phyloP scores from a whole-genome alignment of 805 yeast genomes.

The Starmerella ratchasimensis region DNA sequence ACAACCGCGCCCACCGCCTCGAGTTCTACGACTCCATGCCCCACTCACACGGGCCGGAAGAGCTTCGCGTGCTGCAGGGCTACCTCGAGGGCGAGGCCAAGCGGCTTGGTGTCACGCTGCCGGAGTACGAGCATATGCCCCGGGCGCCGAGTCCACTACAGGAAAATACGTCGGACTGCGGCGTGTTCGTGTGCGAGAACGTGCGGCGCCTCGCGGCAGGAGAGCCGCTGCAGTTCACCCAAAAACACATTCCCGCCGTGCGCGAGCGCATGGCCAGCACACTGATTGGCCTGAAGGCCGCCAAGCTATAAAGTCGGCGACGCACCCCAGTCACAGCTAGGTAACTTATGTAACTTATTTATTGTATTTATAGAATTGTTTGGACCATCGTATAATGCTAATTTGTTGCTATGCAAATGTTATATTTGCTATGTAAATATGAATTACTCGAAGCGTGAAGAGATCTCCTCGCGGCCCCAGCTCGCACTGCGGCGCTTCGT shows the following conservation, averaged over 20 bases:
- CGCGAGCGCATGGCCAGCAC: slow-evolving; percentile 50
- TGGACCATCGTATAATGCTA: too few relatives aligned
- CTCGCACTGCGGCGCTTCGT: neutral
- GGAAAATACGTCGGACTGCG: slow-evolving; percentile 84
- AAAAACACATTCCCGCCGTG: slow-evolving; percentile 52
- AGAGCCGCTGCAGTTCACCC: slow-evolving; percentile 40
- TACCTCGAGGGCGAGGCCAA: slow-evolving; percentile 60
- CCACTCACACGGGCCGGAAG: slow-evolving; percentile 24
- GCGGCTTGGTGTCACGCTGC: slow-evolving; percentile 29
- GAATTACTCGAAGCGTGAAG: neutral
- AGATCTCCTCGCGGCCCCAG: neutral
- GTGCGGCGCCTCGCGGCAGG: slow-evolving; percentile 48
- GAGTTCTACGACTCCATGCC: slow-evolving; percentile 65
- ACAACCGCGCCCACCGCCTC: slow-evolving; percentile 45
- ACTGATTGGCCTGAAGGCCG: neutral
- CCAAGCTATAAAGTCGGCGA: neutral
- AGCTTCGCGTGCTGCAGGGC: slow-evolving; percentile 36
- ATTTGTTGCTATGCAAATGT: too few relatives aligned
- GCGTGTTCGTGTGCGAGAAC: slow-evolving; percentile 77
- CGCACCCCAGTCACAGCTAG: too few relatives aligned
- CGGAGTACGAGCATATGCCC: slow-evolving; percentile 20
- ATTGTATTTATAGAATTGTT: too few relatives aligned
- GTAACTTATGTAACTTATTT: too few relatives aligned
- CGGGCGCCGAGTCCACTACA: slow-evolving; percentile 61
- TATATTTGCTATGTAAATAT: too few relatives aligned